Evolutionary conservation across 2,329 filamentous ascomycete genomes (phyloP).

Genomic region (Malbranchea zuffiana): DNA sequence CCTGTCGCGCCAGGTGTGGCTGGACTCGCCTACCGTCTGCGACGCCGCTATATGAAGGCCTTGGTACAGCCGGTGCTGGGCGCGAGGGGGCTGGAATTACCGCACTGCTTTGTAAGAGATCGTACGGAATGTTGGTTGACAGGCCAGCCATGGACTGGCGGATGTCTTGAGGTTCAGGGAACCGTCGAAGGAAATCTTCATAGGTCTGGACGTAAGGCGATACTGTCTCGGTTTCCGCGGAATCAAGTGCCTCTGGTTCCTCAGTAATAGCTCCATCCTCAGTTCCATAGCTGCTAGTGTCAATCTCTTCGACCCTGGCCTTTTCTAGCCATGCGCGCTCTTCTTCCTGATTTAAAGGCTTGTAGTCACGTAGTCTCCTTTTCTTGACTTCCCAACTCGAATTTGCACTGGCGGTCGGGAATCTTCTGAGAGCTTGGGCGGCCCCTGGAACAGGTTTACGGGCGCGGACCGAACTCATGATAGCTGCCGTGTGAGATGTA

Average conservation of each 20-base stretch:
- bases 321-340: constrained; percentile 69
- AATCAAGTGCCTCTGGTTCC: constrained; percentile 35
- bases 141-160: constrained; percentile 45
- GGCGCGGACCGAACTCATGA: constrained; percentile 36
- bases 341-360: constrained; percentile 69
- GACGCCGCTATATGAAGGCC: constrained; percentile 71
- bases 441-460: constrained; percentile 25
- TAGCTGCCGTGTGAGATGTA: constrained; percentile 44
- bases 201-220: constrained; percentile 55
- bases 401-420: constrained; percentile 41
- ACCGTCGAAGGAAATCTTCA: constrained; percentile 75
- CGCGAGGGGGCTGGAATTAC: constrained; percentile 51
- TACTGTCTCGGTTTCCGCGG: constrained; percentile 38
- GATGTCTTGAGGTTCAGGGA: constrained; percentile 57
- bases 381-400: constrained; percentile 46
- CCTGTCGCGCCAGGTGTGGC: constrained; percentile 34
- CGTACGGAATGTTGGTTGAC: constrained; percentile 21
- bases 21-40: constrained; percentile 47
- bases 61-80: constrained; percentile 56
- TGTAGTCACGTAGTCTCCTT: constrained; percentile 48
- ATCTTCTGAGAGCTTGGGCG: constrained; percentile 41
- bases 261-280: constrained; percentile 32
- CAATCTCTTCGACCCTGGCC: constrained; percentile 55
- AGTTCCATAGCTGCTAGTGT: constrained; percentile 30
- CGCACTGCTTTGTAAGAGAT: constrained; percentile 24